Conservation (phyloP, 805 yeast genomes). For the Hanseniaspora jakobsenii region DNA sequence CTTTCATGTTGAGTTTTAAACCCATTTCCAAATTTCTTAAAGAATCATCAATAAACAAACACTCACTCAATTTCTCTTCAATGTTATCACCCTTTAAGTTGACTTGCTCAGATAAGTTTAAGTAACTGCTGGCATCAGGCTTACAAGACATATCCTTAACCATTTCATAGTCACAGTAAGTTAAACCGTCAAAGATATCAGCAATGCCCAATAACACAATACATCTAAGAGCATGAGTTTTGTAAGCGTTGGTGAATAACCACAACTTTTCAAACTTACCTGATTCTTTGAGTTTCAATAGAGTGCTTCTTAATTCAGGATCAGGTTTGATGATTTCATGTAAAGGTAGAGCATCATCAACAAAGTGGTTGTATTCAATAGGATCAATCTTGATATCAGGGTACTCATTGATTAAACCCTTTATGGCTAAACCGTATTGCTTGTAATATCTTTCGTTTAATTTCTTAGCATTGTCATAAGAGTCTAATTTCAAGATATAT, state of each 20-base stretch:
- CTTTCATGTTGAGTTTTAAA: conserved; percentile 53
- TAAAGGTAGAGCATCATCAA: conserved; percentile 85
- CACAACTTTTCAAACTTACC: conserved; percentile 61
- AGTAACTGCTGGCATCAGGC: conserved; percentile 67
- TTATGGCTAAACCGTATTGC: conserved; percentile 84
- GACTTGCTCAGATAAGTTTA: conserved; percentile 52
- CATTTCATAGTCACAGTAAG: conserved; percentile 72
- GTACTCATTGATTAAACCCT: conserved; percentile 58
- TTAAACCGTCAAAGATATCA: conserved; percentile 88
- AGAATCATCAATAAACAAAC: conserved; percentile 81
- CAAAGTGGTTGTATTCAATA: conserved; percentile 71
- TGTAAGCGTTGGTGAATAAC: conserved; percentile 91
- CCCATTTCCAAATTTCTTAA: conserved; percentile 70
- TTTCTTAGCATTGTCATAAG: conserved; percentile 53
- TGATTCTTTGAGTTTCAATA: conserved; percentile 33
- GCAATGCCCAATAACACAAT: conserved; percentile 71
- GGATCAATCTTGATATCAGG: conserved; percentile 52
- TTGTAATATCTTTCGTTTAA: conserved; percentile 68
- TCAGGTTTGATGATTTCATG: conserved; percentile 64
- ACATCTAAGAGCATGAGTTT: conserved; percentile 76
- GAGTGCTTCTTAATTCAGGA: conserved; percentile 39
- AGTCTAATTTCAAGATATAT: conserved; percentile 45
- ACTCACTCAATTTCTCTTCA: conserved; percentile 34
- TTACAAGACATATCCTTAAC: conserved; percentile 65
- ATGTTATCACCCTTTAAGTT: conserved; percentile 29